These are phyloP conservation scores for Clonostachys solani DNA, from an alignment of 2,329 filamentous ascomycete genomes.

Conservation along the genomic window DNA sequence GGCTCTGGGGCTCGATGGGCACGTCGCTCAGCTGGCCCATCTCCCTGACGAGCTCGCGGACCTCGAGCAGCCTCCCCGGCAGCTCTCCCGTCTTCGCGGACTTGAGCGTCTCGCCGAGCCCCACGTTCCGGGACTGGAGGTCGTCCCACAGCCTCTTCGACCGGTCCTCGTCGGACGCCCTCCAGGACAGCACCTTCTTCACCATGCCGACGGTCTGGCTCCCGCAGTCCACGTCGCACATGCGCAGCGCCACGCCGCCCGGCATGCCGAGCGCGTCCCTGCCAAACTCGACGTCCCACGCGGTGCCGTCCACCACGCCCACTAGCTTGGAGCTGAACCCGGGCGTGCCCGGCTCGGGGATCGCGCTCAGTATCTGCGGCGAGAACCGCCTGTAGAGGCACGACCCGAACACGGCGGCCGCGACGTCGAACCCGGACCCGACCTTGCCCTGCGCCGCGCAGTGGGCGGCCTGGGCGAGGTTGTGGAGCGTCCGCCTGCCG, in stretches of 20 bases:
- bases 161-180: slow-evolving; percentile 56
- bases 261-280: slow-evolving; percentile 71
- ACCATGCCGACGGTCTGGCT: slow-evolving; percentile 95
- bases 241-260: slow-evolving; percentile 69
- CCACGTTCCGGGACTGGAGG: slow-evolving; percentile 71
- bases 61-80: slow-evolving; percentile 38
- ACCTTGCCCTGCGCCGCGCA: slow-evolving; percentile 97
- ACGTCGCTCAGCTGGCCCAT: slow-evolving; percentile 75
- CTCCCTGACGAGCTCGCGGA: slow-evolving; percentile 62
- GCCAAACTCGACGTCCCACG: slow-evolving; percentile 77
- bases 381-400: slow-evolving; percentile 93
- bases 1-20: slow-evolving; percentile 82
- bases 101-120: slow-evolving; percentile 61
- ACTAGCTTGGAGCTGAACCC: slow-evolving; percentile 66
- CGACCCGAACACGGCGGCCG: slow-evolving; percentile 86
- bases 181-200: slow-evolving; percentile 83
- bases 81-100: slow-evolving; percentile 38
- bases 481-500: slow-evolving; percentile 69
- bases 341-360: slow-evolving; percentile 62
- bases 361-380: slow-evolving; percentile 61
- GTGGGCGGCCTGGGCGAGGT: slow-evolving; percentile 89
- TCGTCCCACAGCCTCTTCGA: slow-evolving; percentile 69
- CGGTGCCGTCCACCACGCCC: slow-evolving; percentile 58
- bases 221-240: slow-evolving; percentile 96
- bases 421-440: slow-evolving; percentile 93